Conservation (phyloP, 2,329 filamentous ascomycete genomes). For the Grosmannia serpens region DNA sequence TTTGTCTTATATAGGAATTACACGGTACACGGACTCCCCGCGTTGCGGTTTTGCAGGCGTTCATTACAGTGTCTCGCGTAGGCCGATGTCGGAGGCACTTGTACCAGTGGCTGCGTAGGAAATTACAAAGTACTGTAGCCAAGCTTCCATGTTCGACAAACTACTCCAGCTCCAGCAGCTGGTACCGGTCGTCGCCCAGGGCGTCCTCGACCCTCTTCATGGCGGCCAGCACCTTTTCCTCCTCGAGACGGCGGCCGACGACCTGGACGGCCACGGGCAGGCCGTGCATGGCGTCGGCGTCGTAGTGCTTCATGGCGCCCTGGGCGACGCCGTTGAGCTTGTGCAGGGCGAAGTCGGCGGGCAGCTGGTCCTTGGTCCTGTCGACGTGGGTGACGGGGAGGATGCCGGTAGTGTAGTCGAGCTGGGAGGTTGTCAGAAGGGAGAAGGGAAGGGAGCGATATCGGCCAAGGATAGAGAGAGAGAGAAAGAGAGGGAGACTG, state of each 20-base stretch:
- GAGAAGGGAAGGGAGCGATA: constrained; percentile 4
- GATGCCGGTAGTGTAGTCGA: constrained; percentile 78
- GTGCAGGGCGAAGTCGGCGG: constrained; percentile 45
- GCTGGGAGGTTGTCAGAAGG: constrained; percentile 26
- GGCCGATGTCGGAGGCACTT: neutral
- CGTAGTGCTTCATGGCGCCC: constrained; percentile 79
- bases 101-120: too few species aligned
- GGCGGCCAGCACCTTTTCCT: constrained; percentile 74
- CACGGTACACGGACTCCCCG: too few species aligned
- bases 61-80: too few species aligned
- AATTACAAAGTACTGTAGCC: too few species aligned
- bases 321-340: constrained; percentile 67
- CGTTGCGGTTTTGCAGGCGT: too few species aligned
- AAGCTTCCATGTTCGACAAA: too few species aligned
- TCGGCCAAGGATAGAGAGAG: neutral
- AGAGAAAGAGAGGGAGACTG: constrained; percentile 20
- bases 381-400: constrained; percentile 82
- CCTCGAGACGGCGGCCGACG: constrained; percentile 66
- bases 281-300: constrained; percentile 73
- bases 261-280: constrained; percentile 80
- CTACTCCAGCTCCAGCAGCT: constrained; percentile 36
- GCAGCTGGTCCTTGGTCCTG: constrained; percentile 51
- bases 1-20: neutral
- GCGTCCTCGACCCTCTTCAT: constrained; percentile 73
- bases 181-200: constrained; percentile 46